Percentiles rank a stretch among this genome's conserved stretches.
Conservation (phyloP, 2,329 filamentous ascomycete species). For the Elsinoe batatas region DNA sequence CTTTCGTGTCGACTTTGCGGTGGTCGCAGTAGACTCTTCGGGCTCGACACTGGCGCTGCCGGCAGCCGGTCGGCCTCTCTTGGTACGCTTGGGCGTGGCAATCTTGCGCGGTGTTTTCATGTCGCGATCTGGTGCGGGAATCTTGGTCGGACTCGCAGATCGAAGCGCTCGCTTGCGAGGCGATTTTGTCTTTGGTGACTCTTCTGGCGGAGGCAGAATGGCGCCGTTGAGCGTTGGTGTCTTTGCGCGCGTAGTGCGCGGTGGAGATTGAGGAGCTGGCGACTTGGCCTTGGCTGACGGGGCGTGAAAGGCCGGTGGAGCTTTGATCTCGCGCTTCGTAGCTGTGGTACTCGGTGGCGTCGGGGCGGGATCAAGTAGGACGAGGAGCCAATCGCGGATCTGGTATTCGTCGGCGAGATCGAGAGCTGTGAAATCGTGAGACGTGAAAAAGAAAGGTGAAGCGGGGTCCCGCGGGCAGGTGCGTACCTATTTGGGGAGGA, state of each 20-base stretch:
- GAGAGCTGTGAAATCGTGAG: slow-evolving; percentile 50
- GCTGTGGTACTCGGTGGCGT: slow-evolving; percentile 55
- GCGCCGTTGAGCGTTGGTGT: slow-evolving; percentile 5
- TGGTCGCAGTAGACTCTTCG: slow-evolving; percentile 17
- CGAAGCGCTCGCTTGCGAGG: slow-evolving; percentile 46
- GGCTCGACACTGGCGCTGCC: slow-evolving; percentile 22
- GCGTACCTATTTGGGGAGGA: slow-evolving; percentile 58
- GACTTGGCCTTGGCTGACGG: slow-evolving; percentile 13
- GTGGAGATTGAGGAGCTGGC: slow-evolving; percentile 23
- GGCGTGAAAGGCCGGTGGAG: slow-evolving; percentile 66
- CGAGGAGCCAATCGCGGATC: slow-evolving; percentile 77
- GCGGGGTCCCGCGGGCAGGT: neutral
- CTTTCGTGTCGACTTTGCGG: slow-evolving; percentile 12
- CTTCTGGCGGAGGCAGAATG: slow-evolving; percentile 14
- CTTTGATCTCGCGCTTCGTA: slow-evolving; percentile 55
- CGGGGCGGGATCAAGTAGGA: slow-evolving; percentile 79
- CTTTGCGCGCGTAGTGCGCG: slow-evolving; percentile 8
- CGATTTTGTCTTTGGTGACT: slow-evolving; percentile 27
- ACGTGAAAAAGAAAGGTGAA: neutral
- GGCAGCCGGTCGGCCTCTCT: slow-evolving; percentile 29
- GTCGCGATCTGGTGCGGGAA: slow-evolving; percentile 23
- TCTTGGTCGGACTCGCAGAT: slow-evolving; percentile 49
- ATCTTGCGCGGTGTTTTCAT: slow-evolving; percentile 33
- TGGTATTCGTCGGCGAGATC: slow-evolving; percentile 77
- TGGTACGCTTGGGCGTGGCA: slow-evolving; percentile 43